These are phyloP conservation scores for Plasmodium coatneyi DNA, from an alignment of 169 alveolate genomes.

Conservation along the genomic window DNA sequence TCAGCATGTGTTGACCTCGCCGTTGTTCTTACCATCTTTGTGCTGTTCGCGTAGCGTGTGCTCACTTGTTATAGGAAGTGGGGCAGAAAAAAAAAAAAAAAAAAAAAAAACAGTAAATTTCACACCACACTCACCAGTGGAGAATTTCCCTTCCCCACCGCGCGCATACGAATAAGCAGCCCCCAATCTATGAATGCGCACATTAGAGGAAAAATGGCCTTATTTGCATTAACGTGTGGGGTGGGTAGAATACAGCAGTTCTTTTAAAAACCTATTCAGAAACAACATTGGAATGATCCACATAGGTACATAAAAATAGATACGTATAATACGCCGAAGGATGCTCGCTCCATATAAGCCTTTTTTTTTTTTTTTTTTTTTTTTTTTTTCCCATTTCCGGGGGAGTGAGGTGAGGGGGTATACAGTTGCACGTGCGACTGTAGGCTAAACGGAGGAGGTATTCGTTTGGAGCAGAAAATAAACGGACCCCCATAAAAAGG, in stretches of 20 bases:
- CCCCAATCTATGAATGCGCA: neutral
- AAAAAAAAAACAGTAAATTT: too few relatives aligned
- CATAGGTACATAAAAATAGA: neutral
- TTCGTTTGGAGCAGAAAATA: neutral
- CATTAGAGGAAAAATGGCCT: neutral
- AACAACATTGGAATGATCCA: neutral
- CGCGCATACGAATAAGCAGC: neutral
- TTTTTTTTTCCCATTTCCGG: neutral
- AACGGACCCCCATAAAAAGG: neutral
- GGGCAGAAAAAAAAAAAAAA: neutral
- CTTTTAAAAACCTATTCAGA: neutral
- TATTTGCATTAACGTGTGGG: neutral
- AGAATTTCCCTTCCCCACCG: neutral
- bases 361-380: too few relatives aligned
- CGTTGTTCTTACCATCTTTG: too few relatives aligned
- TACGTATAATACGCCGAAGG: neutral
- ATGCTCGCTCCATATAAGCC: neutral
- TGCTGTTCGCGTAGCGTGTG: too few relatives aligned
- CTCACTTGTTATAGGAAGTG: neutral
- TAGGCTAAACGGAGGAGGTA: neutral
- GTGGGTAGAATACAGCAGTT: neutral
- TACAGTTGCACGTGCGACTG: neutral
- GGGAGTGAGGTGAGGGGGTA: neutral
- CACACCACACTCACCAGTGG: neutral
- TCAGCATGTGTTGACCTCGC: neutral